These are phyloP conservation scores for Ustilago hordei DNA, from an alignment of 1,284 basidiomycete species.

Conservation along the genomic window DNA sequence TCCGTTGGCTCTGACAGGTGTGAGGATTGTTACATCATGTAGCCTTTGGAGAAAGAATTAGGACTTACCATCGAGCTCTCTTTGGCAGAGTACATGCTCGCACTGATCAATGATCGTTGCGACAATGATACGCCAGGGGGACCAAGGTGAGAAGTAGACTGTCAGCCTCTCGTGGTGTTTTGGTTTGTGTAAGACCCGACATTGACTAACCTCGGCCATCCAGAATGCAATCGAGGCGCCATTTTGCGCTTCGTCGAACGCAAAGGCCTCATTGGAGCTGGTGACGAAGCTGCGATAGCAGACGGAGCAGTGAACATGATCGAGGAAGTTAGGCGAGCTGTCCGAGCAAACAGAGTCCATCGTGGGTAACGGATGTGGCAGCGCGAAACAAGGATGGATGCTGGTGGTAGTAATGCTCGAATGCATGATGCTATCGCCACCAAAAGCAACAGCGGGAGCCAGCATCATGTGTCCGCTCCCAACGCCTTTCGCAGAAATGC, in stretches of 20 bases:
- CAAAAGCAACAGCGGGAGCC: background rate
- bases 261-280: background rate
- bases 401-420: background rate
- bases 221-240: constrained; percentile 20
- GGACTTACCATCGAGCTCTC: constrained; percentile 26
- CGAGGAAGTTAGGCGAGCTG: constrained; percentile 12
- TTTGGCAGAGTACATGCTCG: constrained; percentile 39
- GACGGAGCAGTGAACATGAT: constrained; percentile 38
- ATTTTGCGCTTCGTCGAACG: background rate
- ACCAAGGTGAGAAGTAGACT: background rate
- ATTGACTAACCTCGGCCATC: constrained; percentile 37
- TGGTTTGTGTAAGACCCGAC: background rate
- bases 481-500: too few species aligned
- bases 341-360: constrained; percentile 6
- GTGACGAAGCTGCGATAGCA: constrained; percentile 20
- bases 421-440: background rate
- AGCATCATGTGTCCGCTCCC: too few species aligned
- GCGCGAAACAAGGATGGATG: background rate
- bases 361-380: background rate
- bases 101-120: constrained; percentile 19
- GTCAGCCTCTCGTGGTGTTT: background rate
- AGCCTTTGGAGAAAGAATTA: background rate
- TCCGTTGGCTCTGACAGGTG: background rate
- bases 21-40: background rate
- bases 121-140: background rate